A percentile compares a stretch with the other conserved stretches of the same genome.
Evolutionary conservation across 441 rosid species (phyloP).

Genomic region (Raphanus hybrid): DNA sequence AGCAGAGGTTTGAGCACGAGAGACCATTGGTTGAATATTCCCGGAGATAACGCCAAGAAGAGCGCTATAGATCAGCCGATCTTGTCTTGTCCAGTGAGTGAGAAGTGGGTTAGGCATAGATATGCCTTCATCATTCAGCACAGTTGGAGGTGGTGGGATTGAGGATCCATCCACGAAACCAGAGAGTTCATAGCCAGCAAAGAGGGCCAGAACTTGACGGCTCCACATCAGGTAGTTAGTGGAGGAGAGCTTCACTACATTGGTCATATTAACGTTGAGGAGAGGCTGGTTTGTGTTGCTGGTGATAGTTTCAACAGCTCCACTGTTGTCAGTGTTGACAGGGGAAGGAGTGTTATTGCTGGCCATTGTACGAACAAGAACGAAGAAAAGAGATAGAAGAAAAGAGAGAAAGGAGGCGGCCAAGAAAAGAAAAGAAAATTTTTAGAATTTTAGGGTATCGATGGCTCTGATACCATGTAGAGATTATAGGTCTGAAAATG

Average conservation of each 20-base stretch:
- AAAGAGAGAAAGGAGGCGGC: too few relatives aligned
- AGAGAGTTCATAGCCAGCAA: neutral
- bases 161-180: neutral
- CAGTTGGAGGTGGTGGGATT: neutral
- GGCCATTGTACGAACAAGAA: too few relatives aligned
- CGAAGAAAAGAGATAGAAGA: too few relatives aligned
- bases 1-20: neutral
- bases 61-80: neutral
- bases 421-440: too few relatives aligned
- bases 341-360: neutral
- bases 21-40: neutral
- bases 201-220: neutral
- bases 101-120: neutral
- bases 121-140: neutral
- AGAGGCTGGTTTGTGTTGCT: neutral
- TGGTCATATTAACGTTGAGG: neutral
- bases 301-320: neutral
- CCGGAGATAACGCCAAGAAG: neutral
- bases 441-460: too few relatives aligned
- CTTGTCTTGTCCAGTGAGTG: neutral
- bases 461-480: neutral
- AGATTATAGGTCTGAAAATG: neutral
- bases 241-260: neutral
- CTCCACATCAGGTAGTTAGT: neutral
- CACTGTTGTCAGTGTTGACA: neutral